Percentiles rank a stretch among this genome's conserved stretches.
These are phyloP conservation scores for Beauveria sp. DNA, from an alignment of 2,329 filamentous ascomycete species.

Conservation along the genomic window DNA sequence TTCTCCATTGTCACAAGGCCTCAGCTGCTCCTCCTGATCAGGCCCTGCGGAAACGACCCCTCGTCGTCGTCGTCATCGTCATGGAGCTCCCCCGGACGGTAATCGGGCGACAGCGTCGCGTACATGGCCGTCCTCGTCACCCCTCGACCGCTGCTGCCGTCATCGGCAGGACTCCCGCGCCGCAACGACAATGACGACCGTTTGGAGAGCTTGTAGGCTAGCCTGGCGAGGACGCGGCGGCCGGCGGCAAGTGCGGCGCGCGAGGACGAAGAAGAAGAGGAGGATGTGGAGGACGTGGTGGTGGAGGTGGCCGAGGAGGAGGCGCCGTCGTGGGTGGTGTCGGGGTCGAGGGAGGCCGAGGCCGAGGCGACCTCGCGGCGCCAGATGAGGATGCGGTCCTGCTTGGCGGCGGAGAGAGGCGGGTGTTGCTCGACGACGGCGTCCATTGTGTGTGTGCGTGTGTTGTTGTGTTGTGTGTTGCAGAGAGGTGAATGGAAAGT, in stretches of 20 bases:
- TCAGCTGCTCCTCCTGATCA: too few relatives aligned
- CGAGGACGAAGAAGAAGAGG: constrained; percentile 19
- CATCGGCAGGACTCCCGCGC: too few relatives aligned
- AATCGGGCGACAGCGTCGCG: neutral
- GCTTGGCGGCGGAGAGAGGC: constrained; percentile 20
- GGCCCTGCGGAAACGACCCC: neutral
- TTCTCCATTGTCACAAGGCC: too few relatives aligned
- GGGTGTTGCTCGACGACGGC: constrained; percentile 6
- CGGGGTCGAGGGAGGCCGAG: constrained; percentile 25
- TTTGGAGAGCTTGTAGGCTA: constrained; percentile 17
- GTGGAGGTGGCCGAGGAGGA: constrained; percentile 23
- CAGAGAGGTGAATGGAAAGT: neutral
- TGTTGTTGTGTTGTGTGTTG: neutral
- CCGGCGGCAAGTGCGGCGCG: constrained; percentile 12
- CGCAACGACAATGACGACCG: too few relatives aligned
- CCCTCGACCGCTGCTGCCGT: too few relatives aligned
- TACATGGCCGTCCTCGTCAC: constrained; percentile 26
- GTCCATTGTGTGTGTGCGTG: neutral
- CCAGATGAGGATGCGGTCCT: constrained; percentile 42
- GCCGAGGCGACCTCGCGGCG: constrained; percentile 44
- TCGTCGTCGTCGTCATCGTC: constrained; percentile 3
- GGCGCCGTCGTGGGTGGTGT: constrained; percentile 19
- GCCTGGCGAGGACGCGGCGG: constrained; percentile 17
- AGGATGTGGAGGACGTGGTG: constrained; percentile 19
- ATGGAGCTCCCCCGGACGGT: constrained; percentile 1